These are phyloP conservation scores for Trichomonas tenax DNA, from an alignment of 208 protist genomes.

Conservation along the genomic window DNA sequence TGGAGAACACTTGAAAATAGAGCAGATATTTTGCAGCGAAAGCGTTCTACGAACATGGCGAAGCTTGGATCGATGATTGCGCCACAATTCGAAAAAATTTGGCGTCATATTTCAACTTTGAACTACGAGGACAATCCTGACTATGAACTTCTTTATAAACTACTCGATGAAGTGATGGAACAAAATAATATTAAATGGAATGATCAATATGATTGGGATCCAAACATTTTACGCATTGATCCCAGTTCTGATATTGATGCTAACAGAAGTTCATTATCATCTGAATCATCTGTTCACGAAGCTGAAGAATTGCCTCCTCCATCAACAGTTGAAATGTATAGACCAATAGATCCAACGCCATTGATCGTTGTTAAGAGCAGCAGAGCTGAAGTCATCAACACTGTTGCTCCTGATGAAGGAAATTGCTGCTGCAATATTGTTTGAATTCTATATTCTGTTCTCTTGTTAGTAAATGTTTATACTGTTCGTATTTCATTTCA, in stretches of 20 bases:
- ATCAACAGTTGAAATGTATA: too few species aligned
- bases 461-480: too few species aligned
- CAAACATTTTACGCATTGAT: background rate
- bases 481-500: too few species aligned
- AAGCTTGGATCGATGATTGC: background rate
- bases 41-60: background rate
- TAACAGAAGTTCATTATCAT: too few species aligned
- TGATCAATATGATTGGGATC: background rate
- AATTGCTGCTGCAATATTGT: too few species aligned
- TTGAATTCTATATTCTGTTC: too few species aligned
- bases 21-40: background rate
- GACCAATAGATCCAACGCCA: too few species aligned
- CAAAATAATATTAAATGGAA: background rate
- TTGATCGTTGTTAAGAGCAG: too few species aligned
- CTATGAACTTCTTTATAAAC: background rate
- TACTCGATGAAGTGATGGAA: background rate
- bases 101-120: background rate
- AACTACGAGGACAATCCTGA: background rate
- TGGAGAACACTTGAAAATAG: background rate
- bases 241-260: background rate
- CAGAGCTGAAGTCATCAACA: too few species aligned
- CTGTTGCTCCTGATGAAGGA: too few species aligned
- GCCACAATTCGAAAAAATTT: background rate
- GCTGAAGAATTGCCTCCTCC: too few species aligned
- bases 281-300: too few species aligned